Evolutionary conservation across 495 filamentous ascomycete species (phyloP).

Genomic region (Elaphomyces granulatus): DNA sequence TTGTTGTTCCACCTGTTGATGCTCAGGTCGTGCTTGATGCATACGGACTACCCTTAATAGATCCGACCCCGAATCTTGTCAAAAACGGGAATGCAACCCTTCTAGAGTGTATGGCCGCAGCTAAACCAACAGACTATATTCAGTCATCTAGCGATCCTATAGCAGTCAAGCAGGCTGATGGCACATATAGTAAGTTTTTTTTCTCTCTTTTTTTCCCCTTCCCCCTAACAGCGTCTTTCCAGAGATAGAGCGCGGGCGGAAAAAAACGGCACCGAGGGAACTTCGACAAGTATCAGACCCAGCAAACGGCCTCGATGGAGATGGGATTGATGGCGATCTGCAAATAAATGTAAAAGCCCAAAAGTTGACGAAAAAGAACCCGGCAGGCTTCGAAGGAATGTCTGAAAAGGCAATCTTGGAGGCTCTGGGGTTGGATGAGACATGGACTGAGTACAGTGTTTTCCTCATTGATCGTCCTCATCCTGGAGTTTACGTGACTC

Average conservation of each 20-base stretch:
- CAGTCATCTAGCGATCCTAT: conserved; percentile 22
- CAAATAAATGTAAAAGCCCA: too few relatives aligned
- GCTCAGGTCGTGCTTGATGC: conserved; percentile 31
- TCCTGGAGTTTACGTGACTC: conserved; percentile 39
- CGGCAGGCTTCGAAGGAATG: conserved; percentile 15
- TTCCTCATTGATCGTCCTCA: conserved; percentile 24
- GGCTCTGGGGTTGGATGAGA: conserved; percentile 29
- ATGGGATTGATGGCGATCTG: too few relatives aligned
- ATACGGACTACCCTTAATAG: conserved; percentile 35
- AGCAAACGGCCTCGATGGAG: too few relatives aligned
- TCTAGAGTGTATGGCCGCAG: conserved; percentile 24
- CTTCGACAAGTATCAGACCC: too few relatives aligned
- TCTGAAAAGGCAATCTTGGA: conserved; percentile 26
- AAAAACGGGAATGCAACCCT: conserved; percentile 34
- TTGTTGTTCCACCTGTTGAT: conserved; percentile 21
- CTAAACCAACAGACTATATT: conserved; percentile 19
- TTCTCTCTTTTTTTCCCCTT: too few relatives aligned
- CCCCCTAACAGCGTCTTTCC: too few relatives aligned
- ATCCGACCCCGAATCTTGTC: conserved; percentile 17
- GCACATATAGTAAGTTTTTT: conserved; percentile 21
- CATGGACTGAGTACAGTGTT: conserved; percentile 32
- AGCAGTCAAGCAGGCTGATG: conserved; percentile 15
- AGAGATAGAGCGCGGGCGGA: too few relatives aligned
- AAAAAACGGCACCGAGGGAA: too few relatives aligned
- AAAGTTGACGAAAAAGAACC: conserved; percentile 8